These are phyloP conservation scores for Fusarium brevicatenulatum DNA, from an alignment of 2,329 filamentous ascomycete species.

Conservation along the genomic window DNA sequence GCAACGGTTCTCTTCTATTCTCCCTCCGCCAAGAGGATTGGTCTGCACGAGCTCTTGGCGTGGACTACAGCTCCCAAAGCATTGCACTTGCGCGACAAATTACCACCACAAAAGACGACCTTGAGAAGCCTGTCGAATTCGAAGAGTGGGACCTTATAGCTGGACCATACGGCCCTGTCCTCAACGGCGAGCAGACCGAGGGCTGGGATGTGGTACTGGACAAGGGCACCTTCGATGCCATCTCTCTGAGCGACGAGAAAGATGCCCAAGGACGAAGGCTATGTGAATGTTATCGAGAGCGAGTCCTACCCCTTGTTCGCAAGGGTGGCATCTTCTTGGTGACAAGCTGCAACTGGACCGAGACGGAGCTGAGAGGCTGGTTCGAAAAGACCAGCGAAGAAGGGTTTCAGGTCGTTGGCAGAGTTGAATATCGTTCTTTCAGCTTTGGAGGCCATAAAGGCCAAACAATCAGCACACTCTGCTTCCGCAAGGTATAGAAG, in stretches of 20 bases:
- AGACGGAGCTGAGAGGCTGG: conserved; percentile 83
- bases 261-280: conserved; percentile 66
- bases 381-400: conserved; percentile 63
- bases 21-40: conserved; percentile 75
- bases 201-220: conserved; percentile 95
- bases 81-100: conserved; percentile 78
- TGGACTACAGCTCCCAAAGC: conserved; percentile 85
- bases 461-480: conserved; percentile 87
- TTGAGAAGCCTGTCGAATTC: conserved; percentile 53
- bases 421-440: conserved; percentile 85
- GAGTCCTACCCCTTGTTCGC: conserved; percentile 75
- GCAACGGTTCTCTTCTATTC: conserved; percentile 93
- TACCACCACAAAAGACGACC: conserved; percentile 47
- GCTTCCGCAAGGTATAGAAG: conserved; percentile 68
- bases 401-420: conserved; percentile 69
- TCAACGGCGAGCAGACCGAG: conserved; percentile 43
- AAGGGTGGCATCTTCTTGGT: conserved; percentile 80
- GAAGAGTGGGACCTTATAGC: conserved; percentile 72
- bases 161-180: conserved; percentile 51
- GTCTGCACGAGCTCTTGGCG: conserved; percentile 77
- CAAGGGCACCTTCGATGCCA: conserved; percentile 97
- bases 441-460: conserved; percentile 90
- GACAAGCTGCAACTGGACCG: conserved; percentile 99
- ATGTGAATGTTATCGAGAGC: conserved; percentile 78
- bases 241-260: conserved; percentile 75